Conservation (phyloP, 2,329 filamentous ascomycete species). For the Epichloe festucae region DNA sequence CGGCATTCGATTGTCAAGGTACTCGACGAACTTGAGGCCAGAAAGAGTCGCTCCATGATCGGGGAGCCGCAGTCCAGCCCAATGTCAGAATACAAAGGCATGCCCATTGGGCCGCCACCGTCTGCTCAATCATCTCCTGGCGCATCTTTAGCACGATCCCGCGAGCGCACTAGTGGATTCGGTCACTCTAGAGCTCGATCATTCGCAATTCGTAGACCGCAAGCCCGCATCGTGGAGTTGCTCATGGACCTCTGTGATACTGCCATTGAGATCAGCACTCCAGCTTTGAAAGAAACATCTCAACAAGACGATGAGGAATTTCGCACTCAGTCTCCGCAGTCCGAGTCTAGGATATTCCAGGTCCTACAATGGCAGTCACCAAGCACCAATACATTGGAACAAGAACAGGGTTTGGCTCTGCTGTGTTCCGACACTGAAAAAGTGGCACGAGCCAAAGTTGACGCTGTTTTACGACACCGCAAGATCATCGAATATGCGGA, state of each 20-base stretch:
- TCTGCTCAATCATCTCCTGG: slow-evolving; percentile 60
- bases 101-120: slow-evolving; percentile 67
- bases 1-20: slow-evolving; percentile 91
- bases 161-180: slow-evolving; percentile 60
- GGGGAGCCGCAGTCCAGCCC: slow-evolving; percentile 40
- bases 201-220: slow-evolving; percentile 79
- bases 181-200: slow-evolving; percentile 74
- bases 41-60: slow-evolving; percentile 50
- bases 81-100: slow-evolving; percentile 73
- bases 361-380: slow-evolving; percentile 96
- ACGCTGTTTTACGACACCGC: slow-evolving; percentile 82
- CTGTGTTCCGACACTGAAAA: slow-evolving; percentile 85
- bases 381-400: slow-evolving; percentile 77
- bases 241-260: slow-evolving; percentile 93
- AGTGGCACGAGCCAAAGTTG: slow-evolving; percentile 76
- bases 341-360: slow-evolving; percentile 86
- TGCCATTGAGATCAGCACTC: slow-evolving; percentile 84
- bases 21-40: slow-evolving; percentile 77
- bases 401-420: slow-evolving; percentile 77
- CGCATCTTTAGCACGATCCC: slow-evolving; percentile 57
- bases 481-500: slow-evolving; percentile 93
- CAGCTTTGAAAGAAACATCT: slow-evolving; percentile 75
- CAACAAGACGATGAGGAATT: slow-evolving; percentile 57
- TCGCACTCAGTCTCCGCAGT: slow-evolving; percentile 87
- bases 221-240: slow-evolving; percentile 87